A percentile compares a stretch with the other conserved stretches of the same genome.
phyloP scores from a whole-genome alignment of 2,329 filamentous ascomycete species.

The Fusarium praegraminearum region DNA sequence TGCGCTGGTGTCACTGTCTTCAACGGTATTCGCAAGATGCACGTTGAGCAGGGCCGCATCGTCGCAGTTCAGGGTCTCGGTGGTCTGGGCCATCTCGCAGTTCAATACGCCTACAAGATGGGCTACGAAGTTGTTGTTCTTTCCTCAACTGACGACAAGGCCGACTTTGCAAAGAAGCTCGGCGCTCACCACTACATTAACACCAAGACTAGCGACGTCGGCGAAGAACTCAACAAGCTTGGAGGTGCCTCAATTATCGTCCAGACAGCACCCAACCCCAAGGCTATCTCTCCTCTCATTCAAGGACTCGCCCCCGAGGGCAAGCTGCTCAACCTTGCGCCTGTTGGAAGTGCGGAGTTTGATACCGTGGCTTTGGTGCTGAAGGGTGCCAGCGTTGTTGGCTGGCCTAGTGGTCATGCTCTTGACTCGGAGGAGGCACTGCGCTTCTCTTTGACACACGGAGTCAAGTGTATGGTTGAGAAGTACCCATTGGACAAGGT shows the following conservation, averaged over 20 bases:
- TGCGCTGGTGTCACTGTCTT: constrained; percentile 75
- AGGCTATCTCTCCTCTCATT: constrained; percentile 65
- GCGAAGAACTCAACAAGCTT: constrained; percentile 63
- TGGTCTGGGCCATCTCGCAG: constrained; percentile 80
- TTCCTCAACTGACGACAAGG: constrained; percentile 74
- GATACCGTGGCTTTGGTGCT: constrained; percentile 57
- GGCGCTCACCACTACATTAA: constrained; percentile 62
- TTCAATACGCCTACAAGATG: constrained; percentile 82
- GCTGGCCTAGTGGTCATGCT: constrained; percentile 72
- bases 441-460: constrained; percentile 70
- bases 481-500: constrained; percentile 69
- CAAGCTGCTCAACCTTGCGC: constrained; percentile 70
- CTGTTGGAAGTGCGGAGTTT: constrained; percentile 60
- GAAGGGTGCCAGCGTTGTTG: constrained; percentile 71
- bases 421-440: constrained; percentile 75
- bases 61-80: constrained; percentile 77
- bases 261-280: constrained; percentile 71
- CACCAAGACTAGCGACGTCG: constrained; percentile 63
- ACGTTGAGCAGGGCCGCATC: constrained; percentile 63
- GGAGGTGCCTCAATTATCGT: constrained; percentile 73
- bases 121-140: constrained; percentile 79
- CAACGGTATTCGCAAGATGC: constrained; percentile 67
- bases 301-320: constrained; percentile 66
- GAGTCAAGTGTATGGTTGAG: constrained; percentile 74
- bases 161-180: constrained; percentile 69